phyloP scores from a whole-genome alignment of 2,329 filamentous ascomycete species.

The Biscogniauxia mediterranea region DNA sequence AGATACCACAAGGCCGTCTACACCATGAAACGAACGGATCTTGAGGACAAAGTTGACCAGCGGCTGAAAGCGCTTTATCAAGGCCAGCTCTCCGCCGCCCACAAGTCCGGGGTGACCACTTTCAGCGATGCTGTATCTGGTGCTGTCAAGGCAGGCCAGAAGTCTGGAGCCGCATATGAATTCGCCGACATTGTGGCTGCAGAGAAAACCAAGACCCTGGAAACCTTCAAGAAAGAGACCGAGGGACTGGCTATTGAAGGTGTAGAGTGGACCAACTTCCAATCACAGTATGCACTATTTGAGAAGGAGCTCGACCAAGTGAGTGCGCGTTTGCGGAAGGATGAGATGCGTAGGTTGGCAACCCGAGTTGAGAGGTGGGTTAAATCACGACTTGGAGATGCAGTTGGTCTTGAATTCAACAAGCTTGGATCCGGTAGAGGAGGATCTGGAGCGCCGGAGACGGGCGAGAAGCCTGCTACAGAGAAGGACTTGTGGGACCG shows the following conservation, averaged over 20 bases:
- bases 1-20: slow-evolving; percentile 97
- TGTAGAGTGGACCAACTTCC: slow-evolving; percentile 85
- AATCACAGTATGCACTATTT: slow-evolving; percentile 74
- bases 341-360: slow-evolving; percentile 92
- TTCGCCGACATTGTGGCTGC: slow-evolving; percentile 89
- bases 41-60: slow-evolving; percentile 84
- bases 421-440: slow-evolving; percentile 86
- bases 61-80: slow-evolving; percentile 84
- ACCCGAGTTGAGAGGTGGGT: slow-evolving; percentile 94
- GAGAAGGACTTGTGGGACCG: slow-evolving; percentile 96
- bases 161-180: slow-evolving; percentile 86
- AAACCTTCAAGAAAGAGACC: slow-evolving; percentile 74
- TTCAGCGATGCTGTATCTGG: slow-evolving; percentile 87
- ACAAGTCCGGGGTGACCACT: slow-evolving; percentile 79
- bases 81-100: slow-evolving; percentile 82
- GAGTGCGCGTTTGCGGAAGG: slow-evolving; percentile 78
- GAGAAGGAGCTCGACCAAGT: slow-evolving; percentile 90
- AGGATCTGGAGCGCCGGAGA: slow-evolving; percentile 76
- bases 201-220: slow-evolving; percentile 75
- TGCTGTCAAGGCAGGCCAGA: slow-evolving; percentile 88
- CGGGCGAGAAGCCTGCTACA: slow-evolving; percentile 65
- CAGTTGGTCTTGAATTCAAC: slow-evolving; percentile 91
- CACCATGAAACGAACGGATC: slow-evolving; percentile 76
- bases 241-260: slow-evolving; percentile 72
- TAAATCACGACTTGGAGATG: slow-evolving; percentile 80